Evolutionary conservation across 805 yeast genomes (phyloP).

Genomic region (Kazachstania viticola): DNA sequence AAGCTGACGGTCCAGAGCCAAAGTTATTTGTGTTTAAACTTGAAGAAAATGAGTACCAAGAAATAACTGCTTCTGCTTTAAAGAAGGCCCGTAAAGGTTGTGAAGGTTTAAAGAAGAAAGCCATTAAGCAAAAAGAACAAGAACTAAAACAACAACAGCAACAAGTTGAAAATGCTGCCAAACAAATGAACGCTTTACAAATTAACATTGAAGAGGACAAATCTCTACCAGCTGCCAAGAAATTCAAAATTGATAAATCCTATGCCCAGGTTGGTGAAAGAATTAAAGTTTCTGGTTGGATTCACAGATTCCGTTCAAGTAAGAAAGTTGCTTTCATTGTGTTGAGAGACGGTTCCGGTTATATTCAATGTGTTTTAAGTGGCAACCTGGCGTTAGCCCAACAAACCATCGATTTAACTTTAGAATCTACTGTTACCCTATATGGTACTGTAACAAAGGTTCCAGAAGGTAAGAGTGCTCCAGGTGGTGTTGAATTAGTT

Average conservation of each 20-base stretch:
- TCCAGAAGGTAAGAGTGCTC: conserved; percentile 95
- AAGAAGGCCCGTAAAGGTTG: conserved; percentile 96
- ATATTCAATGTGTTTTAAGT: conserved; percentile 69
- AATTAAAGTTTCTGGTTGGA: conserved; percentile 84
- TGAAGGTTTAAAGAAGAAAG: conserved; percentile 74
- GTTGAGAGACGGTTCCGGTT: conserved; percentile 92
- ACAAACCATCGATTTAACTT: conserved; percentile 71
- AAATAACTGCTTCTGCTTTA: conserved; percentile 80
- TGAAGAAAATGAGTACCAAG: conserved; percentile 41
- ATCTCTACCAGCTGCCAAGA: conserved; percentile 57
- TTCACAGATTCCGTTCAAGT: conserved; percentile 86
- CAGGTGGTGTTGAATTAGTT: conserved; percentile 89
- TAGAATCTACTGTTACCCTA: conserved; percentile 74
- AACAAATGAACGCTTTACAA: conserved; percentile 67
- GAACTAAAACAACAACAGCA: conserved; percentile 39
- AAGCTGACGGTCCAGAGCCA: conserved; percentile 27
- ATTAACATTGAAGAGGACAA: conserved; percentile 63
- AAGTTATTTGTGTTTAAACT: conserved; percentile 43
- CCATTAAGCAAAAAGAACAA: conserved; percentile 42
- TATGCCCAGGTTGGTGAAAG: conserved; percentile 52
- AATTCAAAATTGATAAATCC: conserved; percentile 50
- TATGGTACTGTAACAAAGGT: conserved; percentile 73
- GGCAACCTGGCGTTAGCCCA: conserved; percentile 91
- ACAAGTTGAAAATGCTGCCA: conserved; percentile 61
- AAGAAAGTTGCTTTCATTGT: conserved; percentile 87